phyloP scores from a whole-genome alignment of 805 yeast genomes.

The Yamadazyma ubonensis region DNA sequence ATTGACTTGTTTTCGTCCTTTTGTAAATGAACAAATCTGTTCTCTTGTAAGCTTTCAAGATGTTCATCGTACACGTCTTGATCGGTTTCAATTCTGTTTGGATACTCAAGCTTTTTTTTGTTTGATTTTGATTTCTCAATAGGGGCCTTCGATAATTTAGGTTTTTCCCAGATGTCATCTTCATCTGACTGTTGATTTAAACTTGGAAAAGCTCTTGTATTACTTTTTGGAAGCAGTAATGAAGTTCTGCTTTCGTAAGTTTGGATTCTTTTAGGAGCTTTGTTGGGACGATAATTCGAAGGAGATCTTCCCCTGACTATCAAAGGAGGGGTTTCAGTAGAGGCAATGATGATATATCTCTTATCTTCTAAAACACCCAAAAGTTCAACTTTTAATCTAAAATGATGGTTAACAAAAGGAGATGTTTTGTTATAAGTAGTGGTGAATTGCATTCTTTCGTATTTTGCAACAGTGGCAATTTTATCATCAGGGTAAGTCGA shows the following conservation, averaged over 20 bases:
- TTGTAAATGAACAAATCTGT: not conserved
- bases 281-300: slow-evolving; percentile 43
- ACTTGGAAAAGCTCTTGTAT: no score
- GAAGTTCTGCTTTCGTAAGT: no score
- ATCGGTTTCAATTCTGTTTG: no score
- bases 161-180: no score
- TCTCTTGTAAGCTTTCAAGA: not conserved
- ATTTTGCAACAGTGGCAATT: slow-evolving; percentile 59
- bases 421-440: slow-evolving; percentile 49
- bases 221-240: no score
- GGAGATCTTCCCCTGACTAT: slow-evolving; percentile 68
- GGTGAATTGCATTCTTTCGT: slow-evolving; percentile 67
- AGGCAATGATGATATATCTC: slow-evolving; percentile 37
- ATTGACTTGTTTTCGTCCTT: not conserved
- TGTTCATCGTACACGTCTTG: no score
- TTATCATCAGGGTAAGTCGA: slow-evolving; percentile 47
- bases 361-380: slow-evolving; percentile 42
- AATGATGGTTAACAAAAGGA: slow-evolving; percentile 45
- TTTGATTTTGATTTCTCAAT: no score
- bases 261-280: not conserved
- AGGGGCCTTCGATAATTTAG: no score
- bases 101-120: no score
- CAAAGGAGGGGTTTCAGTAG: slow-evolving; percentile 57
- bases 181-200: no score
- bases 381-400: slow-evolving; percentile 51